These are phyloP conservation scores for Haberlea rhodopensis DNA, from an alignment of 257 asterid species.

Conservation along the genomic window DNA sequence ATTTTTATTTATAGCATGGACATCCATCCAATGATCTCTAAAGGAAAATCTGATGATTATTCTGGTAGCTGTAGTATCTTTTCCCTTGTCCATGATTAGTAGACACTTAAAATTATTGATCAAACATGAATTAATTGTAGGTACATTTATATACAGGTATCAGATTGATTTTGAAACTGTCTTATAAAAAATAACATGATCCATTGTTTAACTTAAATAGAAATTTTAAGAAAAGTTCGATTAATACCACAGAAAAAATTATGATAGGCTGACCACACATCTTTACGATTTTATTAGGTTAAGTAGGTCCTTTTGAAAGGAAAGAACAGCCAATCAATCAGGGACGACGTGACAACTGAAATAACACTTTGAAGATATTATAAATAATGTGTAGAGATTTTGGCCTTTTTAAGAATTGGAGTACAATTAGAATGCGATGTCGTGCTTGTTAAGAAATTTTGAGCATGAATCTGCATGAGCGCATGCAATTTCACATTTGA, in stretches of 20 bases:
- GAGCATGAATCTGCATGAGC: not conserved
- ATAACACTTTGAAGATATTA: slow-evolving; percentile 17
- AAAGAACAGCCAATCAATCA: slow-evolving; percentile 1
- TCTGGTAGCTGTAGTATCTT: slow-evolving; percentile 4
- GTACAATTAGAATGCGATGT: slow-evolving; percentile 13
- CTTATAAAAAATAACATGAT: not conserved
- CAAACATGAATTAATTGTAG: too few relatives aligned
- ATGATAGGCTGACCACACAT: not conserved
- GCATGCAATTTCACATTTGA: slow-evolving; percentile 13
- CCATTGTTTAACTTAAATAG: not conserved
- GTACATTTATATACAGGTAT: not conserved
- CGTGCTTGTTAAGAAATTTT: slow-evolving; percentile 7
- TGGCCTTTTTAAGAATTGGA: slow-evolving; percentile 17
- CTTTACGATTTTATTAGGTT: not conserved
- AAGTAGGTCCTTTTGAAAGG: slow-evolving; percentile 11
- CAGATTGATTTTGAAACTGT: slow-evolving; percentile 3
- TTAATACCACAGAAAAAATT: not conserved
- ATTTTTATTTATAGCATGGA: too few relatives aligned
- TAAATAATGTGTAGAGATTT: not conserved
- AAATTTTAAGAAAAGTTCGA: not conserved
- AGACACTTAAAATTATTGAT: too few relatives aligned
- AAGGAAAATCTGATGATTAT: slow-evolving; percentile 1
- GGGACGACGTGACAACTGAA: not conserved
- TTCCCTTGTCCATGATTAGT: slow-evolving; percentile 10
- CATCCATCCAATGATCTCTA: too few relatives aligned